Evolutionary conservation across 305 asterid species (phyloP).

Genomic region (Solanum hybrid): DNA sequence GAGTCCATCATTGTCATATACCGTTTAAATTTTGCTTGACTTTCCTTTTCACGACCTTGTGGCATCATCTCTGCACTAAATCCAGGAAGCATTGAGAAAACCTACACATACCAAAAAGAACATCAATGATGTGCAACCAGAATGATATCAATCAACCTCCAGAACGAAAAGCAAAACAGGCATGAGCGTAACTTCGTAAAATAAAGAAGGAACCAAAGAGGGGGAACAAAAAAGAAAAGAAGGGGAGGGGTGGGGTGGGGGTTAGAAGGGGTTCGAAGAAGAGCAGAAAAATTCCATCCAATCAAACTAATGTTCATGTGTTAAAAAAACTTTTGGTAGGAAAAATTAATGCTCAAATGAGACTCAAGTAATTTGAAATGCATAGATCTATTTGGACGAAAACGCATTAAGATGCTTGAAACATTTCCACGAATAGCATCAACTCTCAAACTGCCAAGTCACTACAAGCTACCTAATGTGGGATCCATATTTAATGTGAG

Average conservation of each 20-base stretch:
- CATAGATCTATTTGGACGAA: not conserved
- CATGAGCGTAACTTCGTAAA: not conserved
- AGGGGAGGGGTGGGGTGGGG: not conserved
- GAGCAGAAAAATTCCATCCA: not conserved
- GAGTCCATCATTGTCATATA: constrained; percentile 99
- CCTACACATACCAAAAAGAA: not conserved
- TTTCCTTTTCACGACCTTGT: constrained; percentile 92
- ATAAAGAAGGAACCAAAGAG: not conserved
- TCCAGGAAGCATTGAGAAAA: constrained; percentile 62
- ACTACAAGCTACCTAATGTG: not conserved
- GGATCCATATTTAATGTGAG: not conserved
- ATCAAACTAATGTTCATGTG: not conserved
- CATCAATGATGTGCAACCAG: not conserved
- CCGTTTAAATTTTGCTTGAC: constrained; percentile 87
- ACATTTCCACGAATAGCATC: not conserved
- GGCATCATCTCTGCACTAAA: constrained; percentile 95
- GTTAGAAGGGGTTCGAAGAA: not conserved
- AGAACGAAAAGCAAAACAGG: not conserved
- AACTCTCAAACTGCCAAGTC: not conserved
- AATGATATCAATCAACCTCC: not conserved
- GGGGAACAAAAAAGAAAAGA: too few species aligned
- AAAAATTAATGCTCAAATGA: not conserved
- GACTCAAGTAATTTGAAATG: not conserved
- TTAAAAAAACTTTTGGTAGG: not conserved
- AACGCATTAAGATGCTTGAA: not conserved